Evolutionary conservation across 768 basidiomycete species (phyloP), one percentile per base, ranked within the genome.

Genomic region (Mycena vulgaris): DNA sequence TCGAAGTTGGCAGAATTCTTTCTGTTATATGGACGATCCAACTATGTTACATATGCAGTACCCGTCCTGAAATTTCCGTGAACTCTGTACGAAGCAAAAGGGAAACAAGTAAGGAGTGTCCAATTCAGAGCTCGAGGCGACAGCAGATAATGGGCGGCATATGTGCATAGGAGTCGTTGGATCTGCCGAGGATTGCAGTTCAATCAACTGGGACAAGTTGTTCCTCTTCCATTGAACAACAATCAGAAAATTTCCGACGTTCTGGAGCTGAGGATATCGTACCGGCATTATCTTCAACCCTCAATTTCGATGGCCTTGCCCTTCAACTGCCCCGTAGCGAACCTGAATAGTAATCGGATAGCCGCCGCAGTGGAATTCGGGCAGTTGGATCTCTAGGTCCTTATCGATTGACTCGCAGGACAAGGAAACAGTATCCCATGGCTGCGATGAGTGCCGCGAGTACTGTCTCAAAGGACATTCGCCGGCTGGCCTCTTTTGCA

Each of bases 401-500:
- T 70, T 65, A 42, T 25, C 25, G 19, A 27, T 27, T 1, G 47
- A n/a, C 3, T 66, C 40, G 21, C 37, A 61, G 2, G 60, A 51
- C 23, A 61, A 47, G 7, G 63, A 23, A 1, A 35, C 28, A 5
- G 9, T 14, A 39, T 67, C 56, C 61, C 61, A 64, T 8, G 66
- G 39, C 27, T 55, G 27, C 48, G 23, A 62, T 28, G n/a, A n/a
- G n/a, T n/a, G n/a, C n/a, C n/a, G n/a, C n/a, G 60, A 21, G 31
- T 60, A 49, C 4, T 53, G 56, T 52, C 71, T 37, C 63, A 56
- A 14, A 5, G 57, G 53, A 42, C 42, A 57, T 51, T 53, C 57
- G 23, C 23, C 17, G 25, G 64, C 71, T n/a, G 71, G 63, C 21
- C 59, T n/a, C 30, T 63, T 45, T 17, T 64, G 71, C 31, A 73